phyloP scores from a whole-genome alignment of 495 filamentous ascomycete genomes.

The Aspergillus haitiensis region DNA sequence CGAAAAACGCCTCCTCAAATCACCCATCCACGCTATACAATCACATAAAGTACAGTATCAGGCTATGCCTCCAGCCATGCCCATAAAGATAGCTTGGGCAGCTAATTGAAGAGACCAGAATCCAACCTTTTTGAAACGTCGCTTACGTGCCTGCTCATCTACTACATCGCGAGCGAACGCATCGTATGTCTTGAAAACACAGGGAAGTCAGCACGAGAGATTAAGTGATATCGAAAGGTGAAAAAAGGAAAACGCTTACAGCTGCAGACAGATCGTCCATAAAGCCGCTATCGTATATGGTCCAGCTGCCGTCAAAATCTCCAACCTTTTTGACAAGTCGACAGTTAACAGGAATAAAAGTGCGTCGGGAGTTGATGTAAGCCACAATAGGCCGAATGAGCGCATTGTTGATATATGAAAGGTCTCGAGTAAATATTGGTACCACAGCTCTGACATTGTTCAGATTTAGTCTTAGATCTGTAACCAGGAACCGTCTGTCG shows the following conservation, averaged over 20 bases:
- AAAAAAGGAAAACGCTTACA: constrained; percentile 40
- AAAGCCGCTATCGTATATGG: constrained; percentile 86
- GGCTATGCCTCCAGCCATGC: constrained; percentile 84
- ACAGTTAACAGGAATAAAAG: constrained; percentile 93
- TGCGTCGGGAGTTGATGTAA: constrained; percentile 91
- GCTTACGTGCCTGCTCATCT: constrained; percentile 78
- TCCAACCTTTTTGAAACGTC: constrained; percentile 92
- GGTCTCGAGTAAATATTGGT: constrained; percentile 83
- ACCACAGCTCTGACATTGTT: constrained; percentile 91
- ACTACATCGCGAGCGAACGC: constrained; percentile 88
- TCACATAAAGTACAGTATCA: constrained; percentile 42
- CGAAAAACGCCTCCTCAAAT: constrained; percentile 13
- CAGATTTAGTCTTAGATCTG: constrained; percentile 86
- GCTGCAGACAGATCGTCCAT: constrained; percentile 96
- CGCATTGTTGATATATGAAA: constrained; percentile 95
- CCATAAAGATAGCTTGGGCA: constrained; percentile 92
- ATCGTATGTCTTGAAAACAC: constrained; percentile 69
- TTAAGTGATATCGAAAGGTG: not conserved
- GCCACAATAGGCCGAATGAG: constrained; percentile 96
- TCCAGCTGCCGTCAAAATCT: constrained; percentile 97
- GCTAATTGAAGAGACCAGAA: constrained; percentile 91
- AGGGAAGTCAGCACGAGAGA: constrained; percentile 17
- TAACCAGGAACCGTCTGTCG: constrained; percentile 73
- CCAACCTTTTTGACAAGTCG: constrained; percentile 81
- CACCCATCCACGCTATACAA: constrained; percentile 9